Conservation (phyloP, 2,329 filamentous ascomycete species). For the Colletotrichum echinochloae region DNA sequence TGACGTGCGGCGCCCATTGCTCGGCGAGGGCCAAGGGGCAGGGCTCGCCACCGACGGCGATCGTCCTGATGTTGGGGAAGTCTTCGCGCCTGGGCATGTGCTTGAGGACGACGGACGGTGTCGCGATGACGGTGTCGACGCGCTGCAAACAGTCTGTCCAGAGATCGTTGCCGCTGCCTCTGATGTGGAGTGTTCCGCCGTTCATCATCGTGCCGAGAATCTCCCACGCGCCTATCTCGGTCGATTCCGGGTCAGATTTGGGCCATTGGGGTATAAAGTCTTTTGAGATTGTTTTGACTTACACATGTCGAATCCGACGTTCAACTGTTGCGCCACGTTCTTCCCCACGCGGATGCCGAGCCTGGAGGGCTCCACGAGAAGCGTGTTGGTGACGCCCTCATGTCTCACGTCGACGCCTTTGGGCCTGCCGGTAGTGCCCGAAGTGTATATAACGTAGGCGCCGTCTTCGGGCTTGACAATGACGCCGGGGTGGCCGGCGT, state of each 20-base stretch:
- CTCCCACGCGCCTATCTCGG: slow-evolving; percentile 67
- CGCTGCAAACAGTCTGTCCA: slow-evolving; percentile 40
- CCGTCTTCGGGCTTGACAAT: slow-evolving; percentile 52
- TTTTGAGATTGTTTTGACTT: slow-evolving; percentile 46
- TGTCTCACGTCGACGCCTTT: slow-evolving; percentile 71
- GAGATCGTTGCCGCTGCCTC: slow-evolving; percentile 41
- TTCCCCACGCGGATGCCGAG: slow-evolving; percentile 63
- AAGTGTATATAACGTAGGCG: slow-evolving; percentile 67
- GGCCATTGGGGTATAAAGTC: not conserved
- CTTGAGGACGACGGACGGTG: slow-evolving; percentile 41
- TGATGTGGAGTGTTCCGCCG: slow-evolving; percentile 41
- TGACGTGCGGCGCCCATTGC: slow-evolving; percentile 62
- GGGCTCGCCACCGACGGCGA: slow-evolving; percentile 41
- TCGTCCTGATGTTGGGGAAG: slow-evolving; percentile 40
- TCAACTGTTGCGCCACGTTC: slow-evolving; percentile 67
- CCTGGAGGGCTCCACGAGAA: slow-evolving; percentile 44
- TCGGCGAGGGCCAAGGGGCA: slow-evolving; percentile 59
- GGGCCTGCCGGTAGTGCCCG: slow-evolving; percentile 67
- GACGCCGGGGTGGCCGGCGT: slow-evolving; percentile 38
- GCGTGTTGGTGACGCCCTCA: slow-evolving; percentile 39
- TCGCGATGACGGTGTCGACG: slow-evolving; percentile 42
- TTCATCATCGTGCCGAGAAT: slow-evolving; percentile 57
- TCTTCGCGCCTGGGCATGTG: slow-evolving; percentile 39
- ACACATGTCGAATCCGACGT: slow-evolving; percentile 73
- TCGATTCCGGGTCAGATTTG: slow-evolving; percentile 16